A percentile compares a stretch with the other conserved stretches of the same genome.
These are phyloP conservation scores for Aspergillus sp. DNA, from an alignment of 2,329 filamentous ascomycete genomes.

Conservation along the genomic window DNA sequence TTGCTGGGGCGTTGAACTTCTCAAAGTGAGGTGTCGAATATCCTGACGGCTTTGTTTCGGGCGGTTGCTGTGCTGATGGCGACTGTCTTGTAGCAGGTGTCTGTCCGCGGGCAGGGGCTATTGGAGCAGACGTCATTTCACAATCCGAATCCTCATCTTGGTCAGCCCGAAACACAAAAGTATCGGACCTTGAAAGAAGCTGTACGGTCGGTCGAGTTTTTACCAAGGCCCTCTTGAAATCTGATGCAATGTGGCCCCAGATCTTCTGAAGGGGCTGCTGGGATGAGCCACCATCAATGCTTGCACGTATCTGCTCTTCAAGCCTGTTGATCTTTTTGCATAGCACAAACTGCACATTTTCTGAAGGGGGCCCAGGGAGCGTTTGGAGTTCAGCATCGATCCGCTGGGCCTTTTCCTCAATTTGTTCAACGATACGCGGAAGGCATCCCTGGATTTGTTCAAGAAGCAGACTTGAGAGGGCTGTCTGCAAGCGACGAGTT, in stretches of 20 bases:
- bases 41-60: neutral
- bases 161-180: constrained; percentile 33
- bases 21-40: constrained; percentile 20
- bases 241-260: constrained; percentile 43
- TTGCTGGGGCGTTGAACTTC: constrained; percentile 11
- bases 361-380: constrained; percentile 61
- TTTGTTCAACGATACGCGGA: constrained; percentile 33
- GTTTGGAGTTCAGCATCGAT: constrained; percentile 53
- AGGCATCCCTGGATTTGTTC: constrained; percentile 40
- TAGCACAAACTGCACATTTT: constrained; percentile 64
- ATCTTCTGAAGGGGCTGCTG: constrained; percentile 37
- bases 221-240: constrained; percentile 49
- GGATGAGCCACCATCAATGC: constrained; percentile 48
- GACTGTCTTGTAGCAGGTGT: neutral
- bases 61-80: too few relatives aligned
- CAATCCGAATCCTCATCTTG: constrained; percentile 20
- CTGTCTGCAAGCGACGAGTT: constrained; percentile 45
- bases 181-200: constrained; percentile 15
- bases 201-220: constrained; percentile 37
- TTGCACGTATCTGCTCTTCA: constrained; percentile 47
- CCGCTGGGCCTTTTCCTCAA: constrained; percentile 42
- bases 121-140: constrained; percentile 13
- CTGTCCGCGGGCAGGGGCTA: constrained; percentile 1
- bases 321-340: constrained; percentile 57
- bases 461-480: constrained; percentile 46